phyloP scores from a whole-genome alignment of 2,329 filamentous ascomycete species.

The Apiospora pterosperma region DNA sequence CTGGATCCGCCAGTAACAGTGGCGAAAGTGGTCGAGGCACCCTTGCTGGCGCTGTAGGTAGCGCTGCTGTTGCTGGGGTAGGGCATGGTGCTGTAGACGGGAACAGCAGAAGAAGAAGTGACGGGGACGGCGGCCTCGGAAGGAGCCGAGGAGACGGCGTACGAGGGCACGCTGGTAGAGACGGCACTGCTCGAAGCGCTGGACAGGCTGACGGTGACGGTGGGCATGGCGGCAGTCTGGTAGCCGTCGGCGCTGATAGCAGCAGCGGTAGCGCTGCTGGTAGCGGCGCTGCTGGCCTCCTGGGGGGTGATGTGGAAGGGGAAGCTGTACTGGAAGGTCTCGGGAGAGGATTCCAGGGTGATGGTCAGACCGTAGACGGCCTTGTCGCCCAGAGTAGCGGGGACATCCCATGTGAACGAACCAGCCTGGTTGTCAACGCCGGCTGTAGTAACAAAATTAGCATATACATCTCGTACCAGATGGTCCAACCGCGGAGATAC shows the following conservation, averaged over 20 bases:
- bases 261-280: background rate
- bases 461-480: background rate
- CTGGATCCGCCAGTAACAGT: slow-evolving; percentile 21
- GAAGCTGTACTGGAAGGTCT: slow-evolving; percentile 59
- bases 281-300: slow-evolving; percentile 12
- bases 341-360: slow-evolving; percentile 41
- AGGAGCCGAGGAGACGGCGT: background rate
- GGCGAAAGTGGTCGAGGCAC: slow-evolving; percentile 12
- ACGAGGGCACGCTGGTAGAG: slow-evolving; percentile 7
- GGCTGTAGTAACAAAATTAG: slow-evolving; percentile 30
- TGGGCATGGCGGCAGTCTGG: background rate
- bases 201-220: slow-evolving; percentile 16
- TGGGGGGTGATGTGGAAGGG: slow-evolving; percentile 51
- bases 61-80: slow-evolving; percentile 26
- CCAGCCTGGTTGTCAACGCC: slow-evolving; percentile 43
- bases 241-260: slow-evolving; percentile 4
- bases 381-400: slow-evolving; percentile 38
- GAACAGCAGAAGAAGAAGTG: slow-evolving; percentile 17
- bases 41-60: slow-evolving; percentile 25
- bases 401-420: slow-evolving; percentile 49
- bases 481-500: slow-evolving; percentile 22
- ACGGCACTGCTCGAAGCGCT: slow-evolving; percentile 16
- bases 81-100: slow-evolving; percentile 19
- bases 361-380: slow-evolving; percentile 58
- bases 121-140: slow-evolving; percentile 15